Percentiles rank a stretch among this genome's conserved stretches.
Evolutionary conservation across 1,284 basidiomycete species (phyloP).

Genomic region (Cronartium ribicola): DNA sequence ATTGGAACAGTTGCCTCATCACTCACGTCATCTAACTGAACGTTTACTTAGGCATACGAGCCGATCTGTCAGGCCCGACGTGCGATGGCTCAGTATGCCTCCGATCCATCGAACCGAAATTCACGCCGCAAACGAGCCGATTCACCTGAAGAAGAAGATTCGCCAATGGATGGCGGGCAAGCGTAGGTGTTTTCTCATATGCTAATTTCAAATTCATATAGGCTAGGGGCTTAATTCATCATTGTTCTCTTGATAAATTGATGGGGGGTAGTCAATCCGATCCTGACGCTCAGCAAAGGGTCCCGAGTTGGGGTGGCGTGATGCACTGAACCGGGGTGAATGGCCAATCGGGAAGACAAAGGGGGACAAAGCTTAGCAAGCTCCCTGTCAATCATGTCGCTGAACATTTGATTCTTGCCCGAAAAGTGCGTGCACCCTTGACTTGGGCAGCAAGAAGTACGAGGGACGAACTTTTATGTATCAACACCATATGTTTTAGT

Average conservation of each 20-base stretch:
- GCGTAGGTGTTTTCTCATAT: no score
- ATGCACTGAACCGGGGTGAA: neutral
- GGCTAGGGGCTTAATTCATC: constrained; percentile 9
- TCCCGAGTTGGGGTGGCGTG: constrained; percentile 20
- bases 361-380: no score
- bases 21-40: neutral
- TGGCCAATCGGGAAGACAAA: no score
- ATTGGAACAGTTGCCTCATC: constrained; percentile 72
- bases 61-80: constrained; percentile 73
- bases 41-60: constrained; percentile 67
- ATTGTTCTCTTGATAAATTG: neutral
- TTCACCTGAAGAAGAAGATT: constrained; percentile 5
- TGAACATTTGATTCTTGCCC: no score
- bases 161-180: no score
- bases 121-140: constrained; percentile 24
- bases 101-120: neutral
- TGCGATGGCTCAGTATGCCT: constrained; percentile 54
- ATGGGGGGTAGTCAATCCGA: constrained; percentile 3
- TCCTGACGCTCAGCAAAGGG: constrained; percentile 16
- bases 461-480: no score
- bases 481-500: no score
- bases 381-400: no score
- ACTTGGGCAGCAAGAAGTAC: no score
- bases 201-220: neutral
- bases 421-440: no score